A percentile compares a stretch with the other conserved stretches of the same genome.
These are phyloP conservation scores for Cornus suecica DNA, from an alignment of 148 eudicot species.

Conservation along the genomic window DNA sequence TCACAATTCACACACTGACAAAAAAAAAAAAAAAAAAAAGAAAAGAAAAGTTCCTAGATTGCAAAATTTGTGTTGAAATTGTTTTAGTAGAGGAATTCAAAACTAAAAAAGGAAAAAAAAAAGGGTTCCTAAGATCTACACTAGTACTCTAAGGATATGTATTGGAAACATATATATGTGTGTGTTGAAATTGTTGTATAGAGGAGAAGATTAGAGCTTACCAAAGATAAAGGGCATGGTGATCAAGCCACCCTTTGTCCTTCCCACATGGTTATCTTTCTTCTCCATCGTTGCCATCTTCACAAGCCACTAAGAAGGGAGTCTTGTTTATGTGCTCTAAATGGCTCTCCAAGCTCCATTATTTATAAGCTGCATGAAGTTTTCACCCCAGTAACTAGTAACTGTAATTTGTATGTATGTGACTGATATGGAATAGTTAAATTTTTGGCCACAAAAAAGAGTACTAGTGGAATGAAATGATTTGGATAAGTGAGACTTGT, in stretches of 20 bases:
- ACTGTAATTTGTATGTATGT: neutral
- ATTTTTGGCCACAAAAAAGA: slow-evolving; percentile 6
- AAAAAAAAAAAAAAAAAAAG: too few relatives aligned
- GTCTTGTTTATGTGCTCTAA: neutral
- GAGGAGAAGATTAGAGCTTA: slow-evolving; percentile 18
- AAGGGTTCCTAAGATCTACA: too few relatives aligned
- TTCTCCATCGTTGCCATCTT: slow-evolving; percentile 22
- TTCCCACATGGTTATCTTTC: slow-evolving; percentile 20
- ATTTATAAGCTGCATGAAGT: slow-evolving; percentile 11
- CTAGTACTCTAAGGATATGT: too few relatives aligned
- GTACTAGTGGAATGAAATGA: neutral
- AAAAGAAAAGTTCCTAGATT: too few relatives aligned
- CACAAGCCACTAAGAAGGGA: too few relatives aligned
- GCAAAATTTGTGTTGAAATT: too few relatives aligned
- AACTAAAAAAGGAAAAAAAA: too few relatives aligned
- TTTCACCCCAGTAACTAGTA: neutral
- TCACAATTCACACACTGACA: too few relatives aligned
- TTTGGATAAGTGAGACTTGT: too few relatives aligned
- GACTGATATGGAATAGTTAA: neutral
- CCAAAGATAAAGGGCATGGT: slow-evolving; percentile 99
- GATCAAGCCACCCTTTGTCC: slow-evolving; percentile 70
- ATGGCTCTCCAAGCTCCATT: neutral
- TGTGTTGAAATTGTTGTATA: too few relatives aligned
- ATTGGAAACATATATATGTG: too few relatives aligned
- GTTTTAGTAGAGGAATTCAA: too few relatives aligned